Conservation (phyloP, 805 yeast genomes). For the Wickerhamomyces canadensis region DNA sequence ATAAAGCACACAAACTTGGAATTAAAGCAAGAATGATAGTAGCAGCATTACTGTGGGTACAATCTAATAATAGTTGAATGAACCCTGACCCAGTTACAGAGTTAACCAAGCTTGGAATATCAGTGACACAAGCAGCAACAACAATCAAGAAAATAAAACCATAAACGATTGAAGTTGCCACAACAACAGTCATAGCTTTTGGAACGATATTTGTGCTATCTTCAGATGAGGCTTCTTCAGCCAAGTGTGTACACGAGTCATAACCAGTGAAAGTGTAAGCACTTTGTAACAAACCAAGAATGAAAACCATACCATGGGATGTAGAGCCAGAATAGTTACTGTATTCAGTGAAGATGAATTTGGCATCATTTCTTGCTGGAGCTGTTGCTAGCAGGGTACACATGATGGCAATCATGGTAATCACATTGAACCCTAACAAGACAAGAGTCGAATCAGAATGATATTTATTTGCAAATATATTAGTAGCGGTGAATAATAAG, state of each 20-base stretch:
- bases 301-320: constrained; percentile 23
- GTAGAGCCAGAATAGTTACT: constrained; percentile 20
- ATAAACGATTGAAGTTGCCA: constrained; percentile 23
- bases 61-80: constrained; percentile 19
- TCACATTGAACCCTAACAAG: constrained; percentile 16
- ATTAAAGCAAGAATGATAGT: constrained; percentile 21
- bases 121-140: constrained; percentile 24
- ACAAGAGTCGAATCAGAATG: constrained; percentile 19
- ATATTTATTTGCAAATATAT: constrained; percentile 19
- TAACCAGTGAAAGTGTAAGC: constrained; percentile 28
- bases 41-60: constrained; percentile 25
- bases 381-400: constrained; percentile 18
- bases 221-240: constrained; percentile 27
- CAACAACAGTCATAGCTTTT: constrained; percentile 29
- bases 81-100: constrained; percentile 23
- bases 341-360: constrained; percentile 23
- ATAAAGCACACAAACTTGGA: constrained; percentile 21
- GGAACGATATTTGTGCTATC: constrained; percentile 25
- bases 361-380: constrained; percentile 19
- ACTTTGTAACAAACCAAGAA: constrained; percentile 22
- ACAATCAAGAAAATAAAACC: constrained; percentile 30
- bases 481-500: constrained; percentile 17
- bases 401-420: constrained; percentile 17
- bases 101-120: constrained; percentile 12
- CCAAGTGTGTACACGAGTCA: constrained; percentile 31